These are phyloP conservation scores for Croton laevigatus DNA, from an alignment of 441 rosid species.

Conservation along the genomic window DNA sequence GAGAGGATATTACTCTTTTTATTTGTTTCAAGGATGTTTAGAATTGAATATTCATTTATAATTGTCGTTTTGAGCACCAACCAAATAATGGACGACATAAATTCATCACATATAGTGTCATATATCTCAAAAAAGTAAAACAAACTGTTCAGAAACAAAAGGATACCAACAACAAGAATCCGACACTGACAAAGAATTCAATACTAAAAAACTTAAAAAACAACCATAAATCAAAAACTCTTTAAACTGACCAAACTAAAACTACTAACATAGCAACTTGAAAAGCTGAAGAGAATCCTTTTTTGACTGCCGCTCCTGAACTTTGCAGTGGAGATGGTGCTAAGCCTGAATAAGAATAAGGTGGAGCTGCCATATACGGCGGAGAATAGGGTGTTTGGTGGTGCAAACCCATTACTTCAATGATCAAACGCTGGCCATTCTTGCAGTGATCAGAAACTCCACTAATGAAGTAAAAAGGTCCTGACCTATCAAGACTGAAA, in stretches of 20 bases:
- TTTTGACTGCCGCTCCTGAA: slow-evolving; percentile 30
- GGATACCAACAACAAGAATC: slow-evolving; percentile 3
- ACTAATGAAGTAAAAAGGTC: slow-evolving; percentile 75
- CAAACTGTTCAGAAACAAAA: not conserved
- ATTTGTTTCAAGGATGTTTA: not conserved
- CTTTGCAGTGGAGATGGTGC: slow-evolving; percentile 39
- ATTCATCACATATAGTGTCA: no score
- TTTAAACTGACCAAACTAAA: slow-evolving; percentile 14
- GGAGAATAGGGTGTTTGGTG: slow-evolving; percentile 34
- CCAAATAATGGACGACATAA: no score
- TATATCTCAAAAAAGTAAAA: not conserved
- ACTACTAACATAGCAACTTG: slow-evolving; percentile 15
- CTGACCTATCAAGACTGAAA: slow-evolving; percentile 59
- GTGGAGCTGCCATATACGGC: slow-evolving; percentile 42
- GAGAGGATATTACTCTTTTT: not conserved
- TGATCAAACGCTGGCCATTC: slow-evolving; percentile 65
- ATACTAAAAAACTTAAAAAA: not conserved
- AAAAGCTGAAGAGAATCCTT: slow-evolving; percentile 8
- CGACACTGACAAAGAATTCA: not conserved
- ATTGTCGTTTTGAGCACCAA: no score
- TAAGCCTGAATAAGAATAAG: slow-evolving; percentile 19
- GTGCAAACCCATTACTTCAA: slow-evolving; percentile 73
- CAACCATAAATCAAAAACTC: not conserved
- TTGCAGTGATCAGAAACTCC: slow-evolving; percentile 59
- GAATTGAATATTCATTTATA: no score